phyloP scores from a whole-genome alignment of 176 grass and related monocot genomes.

The Juncus inflexus region DNA sequence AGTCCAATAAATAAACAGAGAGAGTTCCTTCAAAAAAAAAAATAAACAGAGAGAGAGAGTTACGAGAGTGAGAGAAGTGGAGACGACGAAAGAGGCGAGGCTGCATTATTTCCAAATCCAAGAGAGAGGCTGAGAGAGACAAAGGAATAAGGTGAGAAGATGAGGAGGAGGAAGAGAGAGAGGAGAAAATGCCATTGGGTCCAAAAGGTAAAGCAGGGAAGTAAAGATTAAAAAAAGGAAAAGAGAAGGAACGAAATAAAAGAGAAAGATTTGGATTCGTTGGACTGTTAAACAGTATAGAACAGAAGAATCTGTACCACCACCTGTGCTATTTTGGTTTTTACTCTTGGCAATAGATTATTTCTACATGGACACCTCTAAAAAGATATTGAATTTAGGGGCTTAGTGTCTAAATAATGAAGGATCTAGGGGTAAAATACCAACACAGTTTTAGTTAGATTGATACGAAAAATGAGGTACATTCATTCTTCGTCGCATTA shows the following conservation, averaged over 20 bases:
- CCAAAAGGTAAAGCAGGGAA: neutral
- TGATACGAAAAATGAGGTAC: no score
- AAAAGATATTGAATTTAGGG: no score
- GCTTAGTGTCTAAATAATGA: no score
- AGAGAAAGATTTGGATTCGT: slow-evolving; percentile 10
- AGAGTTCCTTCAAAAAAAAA: no score
- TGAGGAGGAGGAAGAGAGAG: neutral
- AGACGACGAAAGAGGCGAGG: slow-evolving; percentile 15
- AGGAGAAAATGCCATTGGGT: slow-evolving; percentile 7
- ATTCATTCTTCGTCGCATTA: no score
- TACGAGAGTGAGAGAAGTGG: slow-evolving; percentile 21
- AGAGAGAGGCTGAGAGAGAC: neutral
- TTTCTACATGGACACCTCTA: no score
- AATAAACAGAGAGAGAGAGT: neutral
- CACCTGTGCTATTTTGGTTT: no score
- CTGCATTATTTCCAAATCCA: slow-evolving; percentile 10
- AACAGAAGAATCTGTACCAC: no score
- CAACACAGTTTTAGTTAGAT: no score
- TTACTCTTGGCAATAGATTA: no score
- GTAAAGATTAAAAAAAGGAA: neutral
- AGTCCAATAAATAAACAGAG: neutral
- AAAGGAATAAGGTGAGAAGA: slow-evolving; percentile 20
- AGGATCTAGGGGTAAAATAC: no score
- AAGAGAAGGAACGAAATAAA: neutral
- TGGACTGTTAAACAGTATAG: no score